Percentiles rank a stretch among this genome's conserved stretches.
Evolutionary conservation across 495 filamentous ascomycete genomes (phyloP).

Genomic region (Thermochaetoides thermophila): DNA sequence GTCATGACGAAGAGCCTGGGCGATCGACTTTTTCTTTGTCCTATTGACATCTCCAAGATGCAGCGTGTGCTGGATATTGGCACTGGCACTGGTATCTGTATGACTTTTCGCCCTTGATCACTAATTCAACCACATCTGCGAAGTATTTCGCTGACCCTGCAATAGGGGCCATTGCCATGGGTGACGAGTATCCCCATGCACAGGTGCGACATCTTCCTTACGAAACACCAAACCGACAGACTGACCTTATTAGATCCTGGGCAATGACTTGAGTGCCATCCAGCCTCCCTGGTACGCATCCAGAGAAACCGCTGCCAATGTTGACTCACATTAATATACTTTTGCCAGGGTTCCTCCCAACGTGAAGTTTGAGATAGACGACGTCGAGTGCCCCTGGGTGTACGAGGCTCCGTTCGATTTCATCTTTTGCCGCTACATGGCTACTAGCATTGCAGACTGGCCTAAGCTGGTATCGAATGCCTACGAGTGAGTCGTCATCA

Average conservation of each 20-base stretch:
- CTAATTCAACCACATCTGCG: background rate
- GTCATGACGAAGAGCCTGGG: slow-evolving; percentile 5
- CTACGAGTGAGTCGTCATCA: slow-evolving; percentile 16
- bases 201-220: background rate
- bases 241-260: slow-evolving; percentile 17
- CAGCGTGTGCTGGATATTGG: slow-evolving; percentile 8
- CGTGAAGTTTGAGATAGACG: slow-evolving; percentile 46
- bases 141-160: slow-evolving; percentile 1
- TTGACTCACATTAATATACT: background rate
- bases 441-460: slow-evolving; percentile 44
- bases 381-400: slow-evolving; percentile 44
- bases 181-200: slow-evolving; percentile 1
- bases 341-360: slow-evolving; percentile 38
- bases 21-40: slow-evolving; percentile 4
- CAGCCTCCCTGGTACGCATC: slow-evolving; percentile 25
- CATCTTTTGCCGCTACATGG: slow-evolving; percentile 45
- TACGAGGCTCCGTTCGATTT: slow-evolving; percentile 39
- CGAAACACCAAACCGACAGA: background rate
- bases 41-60: slow-evolving; percentile 3
- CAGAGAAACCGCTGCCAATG: background rate
- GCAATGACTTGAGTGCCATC: slow-evolving; percentile 35
- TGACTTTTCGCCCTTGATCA: background rate
- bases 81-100: slow-evolving; percentile 9
- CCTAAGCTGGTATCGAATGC: slow-evolving; percentile 34
- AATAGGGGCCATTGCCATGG: slow-evolving; percentile 10